Percentiles rank a stretch among this genome's conserved stretches.
Evolutionary conservation across 2,329 filamentous ascomycete species (phyloP).

Genomic region (Fusarium sambucinum): DNA sequence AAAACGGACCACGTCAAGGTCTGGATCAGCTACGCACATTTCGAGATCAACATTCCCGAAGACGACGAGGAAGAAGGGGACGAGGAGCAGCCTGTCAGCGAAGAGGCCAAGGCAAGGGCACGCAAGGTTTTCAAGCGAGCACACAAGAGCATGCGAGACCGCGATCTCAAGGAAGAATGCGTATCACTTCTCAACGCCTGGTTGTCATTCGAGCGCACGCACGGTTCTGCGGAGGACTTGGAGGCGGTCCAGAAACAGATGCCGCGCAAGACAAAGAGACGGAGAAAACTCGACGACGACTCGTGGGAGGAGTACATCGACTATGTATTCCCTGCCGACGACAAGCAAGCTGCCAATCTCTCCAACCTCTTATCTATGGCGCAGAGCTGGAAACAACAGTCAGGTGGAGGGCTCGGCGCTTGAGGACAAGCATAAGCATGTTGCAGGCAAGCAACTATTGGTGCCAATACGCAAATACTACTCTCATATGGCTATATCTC

Average conservation of each 20-base stretch:
- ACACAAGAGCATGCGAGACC: constrained; percentile 87
- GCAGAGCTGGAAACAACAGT: constrained; percentile 86
- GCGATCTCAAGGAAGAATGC: constrained; percentile 92
- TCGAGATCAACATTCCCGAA: constrained; percentile 94
- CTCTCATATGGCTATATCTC: background rate
- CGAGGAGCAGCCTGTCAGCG: constrained; percentile 78
- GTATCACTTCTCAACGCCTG: constrained; percentile 91
- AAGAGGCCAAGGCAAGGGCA: constrained; percentile 85
- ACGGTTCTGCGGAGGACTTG: constrained; percentile 80
- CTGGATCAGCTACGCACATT: constrained; percentile 98
- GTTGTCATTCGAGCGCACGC: constrained; percentile 89
- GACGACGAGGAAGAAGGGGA: constrained; percentile 69
- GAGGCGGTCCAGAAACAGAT: constrained; percentile 91
- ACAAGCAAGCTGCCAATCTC: constrained; percentile 85
- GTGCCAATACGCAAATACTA: background rate
- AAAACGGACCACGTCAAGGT: constrained; percentile 99
- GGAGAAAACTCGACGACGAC: constrained; percentile 91
- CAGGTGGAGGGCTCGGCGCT: constrained; percentile 54
- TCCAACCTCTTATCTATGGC: constrained; percentile 87
- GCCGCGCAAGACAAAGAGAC: constrained; percentile 92
- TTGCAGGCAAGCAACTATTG: background rate
- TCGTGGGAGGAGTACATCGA: constrained; percentile 95
- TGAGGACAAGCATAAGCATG: constrained; percentile 20
- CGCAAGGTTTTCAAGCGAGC: constrained; percentile 87
- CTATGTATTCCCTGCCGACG: constrained; percentile 96